These are phyloP conservation scores for Septoria linicola DNA, from an alignment of 2,329 filamentous ascomycete genomes.

Conservation along the genomic window DNA sequence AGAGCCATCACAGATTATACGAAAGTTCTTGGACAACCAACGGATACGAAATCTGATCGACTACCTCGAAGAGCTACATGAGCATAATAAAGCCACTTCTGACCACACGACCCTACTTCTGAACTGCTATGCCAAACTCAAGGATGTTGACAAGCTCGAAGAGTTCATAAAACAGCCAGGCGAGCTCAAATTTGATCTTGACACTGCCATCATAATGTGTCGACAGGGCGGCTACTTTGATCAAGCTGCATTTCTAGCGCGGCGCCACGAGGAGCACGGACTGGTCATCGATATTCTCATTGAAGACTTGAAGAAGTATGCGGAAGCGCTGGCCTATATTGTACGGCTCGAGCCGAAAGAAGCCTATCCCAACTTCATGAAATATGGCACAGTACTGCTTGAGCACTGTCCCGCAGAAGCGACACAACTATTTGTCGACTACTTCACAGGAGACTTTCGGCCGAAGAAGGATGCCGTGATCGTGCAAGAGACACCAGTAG, in stretches of 20 bases:
- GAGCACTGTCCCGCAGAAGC: slow-evolving; percentile 80
- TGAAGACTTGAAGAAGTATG: slow-evolving; percentile 89
- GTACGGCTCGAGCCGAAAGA: slow-evolving; percentile 79
- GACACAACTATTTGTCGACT: slow-evolving; percentile 87
- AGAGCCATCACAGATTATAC: slow-evolving; percentile 92
- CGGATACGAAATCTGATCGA: slow-evolving; percentile 96
- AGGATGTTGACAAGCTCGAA: slow-evolving; percentile 94
- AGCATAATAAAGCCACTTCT: slow-evolving; percentile 86
- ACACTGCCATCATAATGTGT: slow-evolving; percentile 97
- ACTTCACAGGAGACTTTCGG: slow-evolving; percentile 82
- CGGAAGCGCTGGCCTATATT: slow-evolving; percentile 85
- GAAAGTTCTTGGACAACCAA: slow-evolving; percentile 97
- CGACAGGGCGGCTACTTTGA: slow-evolving; percentile 95
- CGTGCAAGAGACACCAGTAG: slow-evolving; percentile 46
- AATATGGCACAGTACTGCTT: slow-evolving; percentile 87
- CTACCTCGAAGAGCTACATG: slow-evolving; percentile 93
- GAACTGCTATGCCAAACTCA: slow-evolving; percentile 97
- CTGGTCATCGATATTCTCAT: slow-evolving; percentile 94
- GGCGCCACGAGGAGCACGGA: slow-evolving; percentile 90
- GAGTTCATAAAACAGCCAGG: slow-evolving; percentile 94
- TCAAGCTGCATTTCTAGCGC: slow-evolving; percentile 91
- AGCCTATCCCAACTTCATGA: slow-evolving; percentile 88
- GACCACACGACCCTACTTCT: slow-evolving; percentile 93
- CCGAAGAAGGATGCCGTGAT: slow-evolving; percentile 66
- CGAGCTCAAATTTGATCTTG: slow-evolving; percentile 92